Base-by-base conservation (phyloP, 805 yeast genomes). In the Candida ortonii region DNA sequence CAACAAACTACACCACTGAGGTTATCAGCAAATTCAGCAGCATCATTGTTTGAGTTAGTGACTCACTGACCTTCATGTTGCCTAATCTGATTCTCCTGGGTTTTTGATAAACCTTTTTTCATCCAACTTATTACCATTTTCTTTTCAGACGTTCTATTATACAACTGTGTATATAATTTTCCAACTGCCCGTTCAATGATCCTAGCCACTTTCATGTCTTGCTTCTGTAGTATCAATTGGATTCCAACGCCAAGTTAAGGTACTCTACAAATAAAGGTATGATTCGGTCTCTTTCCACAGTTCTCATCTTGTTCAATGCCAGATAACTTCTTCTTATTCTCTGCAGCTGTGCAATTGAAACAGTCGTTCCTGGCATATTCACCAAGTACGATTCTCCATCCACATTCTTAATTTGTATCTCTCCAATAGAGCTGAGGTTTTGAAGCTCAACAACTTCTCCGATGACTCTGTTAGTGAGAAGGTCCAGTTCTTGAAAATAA, bases 261-360 rank as follows among this genome's bases (percentile, higher is more conserved):
- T 84, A 90, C 26, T 88, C 95, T 5, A 80, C 82, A 61, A 89
- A 90, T 48, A 85, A 55, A 1, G 80, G 76, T 4, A 66, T 70
- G 16, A 90, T 84, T 49, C 95, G 64, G 17, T 73, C 78, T 15
- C 67, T 52, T 33, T 85, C 93, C 27, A 88, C 67, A 25, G 80
- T 76, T 50, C 96, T 70, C 68, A 88, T 76, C 48, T 85, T 74
- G 55, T 90, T 87, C 57, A 90, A 67, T 24, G 76, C 68, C n/a
- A 89, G 76, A 59, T 83, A 90, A 12, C 88, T 80, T 47, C 98
- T 71, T 57, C 95, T 70, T 10, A 86, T 65, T 41, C 98, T 68
- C 50, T 89, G 96, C 34, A 93, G 55, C 52, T 84, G 88, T 0
- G 96, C 85, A 24, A 80, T 66, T 10, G 85, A 74, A 7, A 84